Conservation (phyloP, 108 stramenopile genomes). For the Pseudonitzschia multiseries region DNA sequence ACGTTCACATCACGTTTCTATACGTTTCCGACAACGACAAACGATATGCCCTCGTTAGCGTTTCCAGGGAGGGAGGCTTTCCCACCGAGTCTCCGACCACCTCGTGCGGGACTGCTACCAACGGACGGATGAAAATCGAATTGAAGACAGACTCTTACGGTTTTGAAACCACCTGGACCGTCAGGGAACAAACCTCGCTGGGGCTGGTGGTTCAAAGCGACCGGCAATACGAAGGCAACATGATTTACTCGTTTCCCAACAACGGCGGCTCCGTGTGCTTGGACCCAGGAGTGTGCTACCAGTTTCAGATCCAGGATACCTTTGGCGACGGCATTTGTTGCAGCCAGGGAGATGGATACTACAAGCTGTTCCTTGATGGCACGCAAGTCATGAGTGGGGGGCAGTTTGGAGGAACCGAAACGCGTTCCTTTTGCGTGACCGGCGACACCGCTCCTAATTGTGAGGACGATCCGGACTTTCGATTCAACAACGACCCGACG, state of each 20-base stretch:
- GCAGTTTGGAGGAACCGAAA: slow-evolving; percentile 36
- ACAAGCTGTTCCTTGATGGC: slow-evolving; percentile 36
- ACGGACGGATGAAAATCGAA: background rate
- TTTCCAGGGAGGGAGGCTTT: background rate
- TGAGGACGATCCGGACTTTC: background rate
- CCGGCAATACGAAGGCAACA: background rate
- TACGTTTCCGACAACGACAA: background rate
- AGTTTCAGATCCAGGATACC: slow-evolving; percentile 29
- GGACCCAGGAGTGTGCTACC: background rate
- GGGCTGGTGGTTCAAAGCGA: background rate
- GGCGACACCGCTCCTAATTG: background rate
- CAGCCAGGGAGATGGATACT: slow-evolving; percentile 41
- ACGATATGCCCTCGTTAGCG: background rate
- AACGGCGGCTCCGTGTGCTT: background rate
- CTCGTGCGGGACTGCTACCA: background rate
- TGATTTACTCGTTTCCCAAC: background rate
- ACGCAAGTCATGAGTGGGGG: slow-evolving; percentile 17
- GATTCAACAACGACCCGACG: background rate
- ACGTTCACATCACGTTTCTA: background rate
- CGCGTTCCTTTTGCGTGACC: slow-evolving; percentile 2
- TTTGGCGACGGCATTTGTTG: slow-evolving; percentile 54
- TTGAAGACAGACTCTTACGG: background rate
- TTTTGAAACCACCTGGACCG: background rate
- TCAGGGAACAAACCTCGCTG: background rate
- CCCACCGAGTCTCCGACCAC: background rate